These are phyloP conservation scores for Hippophae tibetana DNA, from an alignment of 306 rosid genomes.

Conservation along the genomic window DNA sequence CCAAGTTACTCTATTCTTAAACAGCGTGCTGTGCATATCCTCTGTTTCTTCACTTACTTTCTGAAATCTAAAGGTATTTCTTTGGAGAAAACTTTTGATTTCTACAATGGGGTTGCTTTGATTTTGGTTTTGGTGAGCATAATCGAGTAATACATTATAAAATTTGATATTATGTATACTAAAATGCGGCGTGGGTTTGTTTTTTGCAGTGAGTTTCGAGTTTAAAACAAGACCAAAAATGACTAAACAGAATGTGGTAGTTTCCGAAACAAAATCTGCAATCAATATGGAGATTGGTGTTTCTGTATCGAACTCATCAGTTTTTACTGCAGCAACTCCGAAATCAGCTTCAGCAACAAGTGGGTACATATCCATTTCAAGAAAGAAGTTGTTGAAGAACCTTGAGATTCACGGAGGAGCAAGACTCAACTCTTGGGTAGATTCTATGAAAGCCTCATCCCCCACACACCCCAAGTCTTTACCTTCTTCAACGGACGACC, in stretches of 20 bases:
- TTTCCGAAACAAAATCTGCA: conserved; percentile 31
- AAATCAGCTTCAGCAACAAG: conserved; percentile 46
- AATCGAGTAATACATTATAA: no score
- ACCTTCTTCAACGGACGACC: conserved; percentile 39
- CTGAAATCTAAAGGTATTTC: no score
- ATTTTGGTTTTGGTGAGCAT: no score
- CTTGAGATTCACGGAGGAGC: conserved; percentile 59
- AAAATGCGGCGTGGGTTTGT: neutral
- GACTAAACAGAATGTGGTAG: conserved; percentile 74
- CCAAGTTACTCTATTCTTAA: no score
- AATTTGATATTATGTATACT: no score
- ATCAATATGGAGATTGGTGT: conserved; percentile 29
- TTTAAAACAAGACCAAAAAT: conserved; percentile 18
- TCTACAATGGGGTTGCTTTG: no score
- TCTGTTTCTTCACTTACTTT: no score
- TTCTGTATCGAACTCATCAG: conserved; percentile 25
- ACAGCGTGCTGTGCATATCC: no score
- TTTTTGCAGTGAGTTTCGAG: conserved; percentile 18
- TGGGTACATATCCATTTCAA: conserved; percentile 52
- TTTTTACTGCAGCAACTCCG: conserved; percentile 29
- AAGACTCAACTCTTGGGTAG: conserved; percentile 64
- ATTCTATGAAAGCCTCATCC: conserved; percentile 88
- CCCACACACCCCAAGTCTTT: conserved; percentile 58
- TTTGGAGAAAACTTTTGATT: no score
- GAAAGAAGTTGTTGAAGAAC: conserved; percentile 47